A percentile compares a stretch with the other conserved stretches of the same genome.
Conservation (phyloP, 306 rosid species). For the Quercus glauca region DNA sequence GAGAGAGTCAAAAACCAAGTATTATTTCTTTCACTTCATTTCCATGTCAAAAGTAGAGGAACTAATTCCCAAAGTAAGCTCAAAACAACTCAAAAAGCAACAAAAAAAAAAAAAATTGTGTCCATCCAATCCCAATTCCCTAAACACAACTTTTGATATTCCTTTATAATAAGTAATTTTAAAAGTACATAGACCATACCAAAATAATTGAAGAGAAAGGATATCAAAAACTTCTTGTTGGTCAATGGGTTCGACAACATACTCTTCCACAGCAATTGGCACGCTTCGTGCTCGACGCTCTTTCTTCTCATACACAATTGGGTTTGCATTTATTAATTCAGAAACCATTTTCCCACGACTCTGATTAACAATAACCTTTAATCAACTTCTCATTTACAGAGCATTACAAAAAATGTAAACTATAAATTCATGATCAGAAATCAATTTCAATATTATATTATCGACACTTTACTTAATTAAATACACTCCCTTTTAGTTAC, state of each 20-base stretch:
- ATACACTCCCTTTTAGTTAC: too few species aligned
- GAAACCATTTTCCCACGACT: slow-evolving; percentile 51
- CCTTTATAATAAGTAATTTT: background rate
- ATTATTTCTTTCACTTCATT: too few species aligned
- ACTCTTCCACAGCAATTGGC: slow-evolving; percentile 34
- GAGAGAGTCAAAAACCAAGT: too few species aligned
- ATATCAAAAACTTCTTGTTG: slow-evolving; percentile 89
- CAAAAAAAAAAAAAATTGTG: background rate
- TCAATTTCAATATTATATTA: too few species aligned
- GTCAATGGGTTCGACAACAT: slow-evolving; percentile 65
- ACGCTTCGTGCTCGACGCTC: slow-evolving; percentile 65
- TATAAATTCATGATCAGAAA: too few species aligned
- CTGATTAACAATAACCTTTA: background rate
- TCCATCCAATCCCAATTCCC: background rate
- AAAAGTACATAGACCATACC: background rate
- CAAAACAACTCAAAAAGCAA: background rate
- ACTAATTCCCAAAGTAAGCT: background rate
- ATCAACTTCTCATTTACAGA: background rate
- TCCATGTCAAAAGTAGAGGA: too few species aligned
- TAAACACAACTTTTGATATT: too few species aligned
- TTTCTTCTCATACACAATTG: slow-evolving; percentile 74
- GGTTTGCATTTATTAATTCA: slow-evolving; percentile 79
- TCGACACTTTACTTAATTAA: too few species aligned
- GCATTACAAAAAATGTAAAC: background rate
- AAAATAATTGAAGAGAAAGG: slow-evolving; percentile 34